Percentiles rank a stretch among this genome's conserved stretches.
phyloP scores from a whole-genome alignment of 2,329 filamentous ascomycete species.

The Colletotrichum filicis region DNA sequence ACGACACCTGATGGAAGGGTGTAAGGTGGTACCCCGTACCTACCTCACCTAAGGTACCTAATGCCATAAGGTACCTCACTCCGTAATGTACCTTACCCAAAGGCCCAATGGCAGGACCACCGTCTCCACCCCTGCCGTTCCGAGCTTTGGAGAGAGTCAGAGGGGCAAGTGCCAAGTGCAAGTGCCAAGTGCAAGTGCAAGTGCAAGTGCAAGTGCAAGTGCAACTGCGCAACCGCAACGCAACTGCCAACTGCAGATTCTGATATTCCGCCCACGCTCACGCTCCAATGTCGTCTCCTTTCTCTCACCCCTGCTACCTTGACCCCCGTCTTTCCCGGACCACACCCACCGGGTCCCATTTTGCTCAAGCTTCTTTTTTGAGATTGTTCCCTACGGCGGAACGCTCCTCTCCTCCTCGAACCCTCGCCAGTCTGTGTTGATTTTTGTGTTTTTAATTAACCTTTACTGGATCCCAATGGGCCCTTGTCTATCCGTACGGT shows the following conservation, averaged over 20 bases:
- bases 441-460: not conserved
- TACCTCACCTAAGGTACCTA: too few relatives aligned
- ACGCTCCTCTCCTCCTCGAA: not conserved
- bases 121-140: not conserved
- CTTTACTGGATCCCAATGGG: not conserved
- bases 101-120: not conserved
- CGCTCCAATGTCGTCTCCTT: not conserved
- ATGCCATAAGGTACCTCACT: too few relatives aligned
- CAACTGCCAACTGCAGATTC: not conserved
- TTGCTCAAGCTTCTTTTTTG: not conserved
- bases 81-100: too few relatives aligned
- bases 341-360: not conserved
- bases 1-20: not conserved
- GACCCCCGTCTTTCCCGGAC: constrained; percentile 1
- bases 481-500: not conserved
- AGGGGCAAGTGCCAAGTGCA: too few relatives aligned
- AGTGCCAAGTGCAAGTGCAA: too few relatives aligned
- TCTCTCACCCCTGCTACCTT: not conserved
- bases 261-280: not conserved
- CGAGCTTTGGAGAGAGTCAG: not conserved
- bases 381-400: not conserved
- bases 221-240: too few relatives aligned
- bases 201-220: too few relatives aligned
- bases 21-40: too few relatives aligned
- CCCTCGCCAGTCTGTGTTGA: not conserved